Base-by-base conservation (phyloP, 2,329 filamentous ascomycete genomes). In the Pyrenophora teres region DNA sequence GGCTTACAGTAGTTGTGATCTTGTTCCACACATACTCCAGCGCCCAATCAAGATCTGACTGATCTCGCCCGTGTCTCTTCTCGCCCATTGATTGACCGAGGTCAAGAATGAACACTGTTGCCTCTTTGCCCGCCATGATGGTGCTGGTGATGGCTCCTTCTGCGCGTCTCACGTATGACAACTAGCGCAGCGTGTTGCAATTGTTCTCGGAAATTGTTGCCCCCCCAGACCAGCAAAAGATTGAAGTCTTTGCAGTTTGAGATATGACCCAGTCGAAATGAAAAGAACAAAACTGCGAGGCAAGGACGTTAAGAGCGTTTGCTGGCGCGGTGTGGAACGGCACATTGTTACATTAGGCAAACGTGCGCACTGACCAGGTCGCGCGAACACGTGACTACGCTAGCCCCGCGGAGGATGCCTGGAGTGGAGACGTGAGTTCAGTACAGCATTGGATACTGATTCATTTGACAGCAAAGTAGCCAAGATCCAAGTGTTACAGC, bases 1-100 rank as follows among this genome's bases (percentile, higher is more conserved):
- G 72, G 72, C 81, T 75, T 74, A 91, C 87, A 3, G 87, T 90
- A 6, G 83, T 84, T 4, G 87, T 87, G 60, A 95, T 89, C 71
- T 90, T 94, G 79, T 97, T 93, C 92, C 93, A 99, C 42, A 97
- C 83, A 75, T 96, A 99, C 56, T 85, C 85, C 85, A 97, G 87
- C 40, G 86, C 84, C 85, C 88, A 99, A 54, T 97, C 90, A 15
- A 99, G 83, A 71, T 97, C 89, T 3, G 88, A 88, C 71, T 93
- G 84, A 16, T 78, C 71, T 60, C 94, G 86, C 21, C 88, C 90
- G 76, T 84, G 81, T 63, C 85, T 83, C 63, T 80, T 82, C 69
- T 88, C 80, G 51, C 81, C 87, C 89, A 96, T 97, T n/a, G 92
- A 89, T 67, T 78, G 80, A 51, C 92, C 92, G 19, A 97, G 80